Percentiles rank a stretch among this genome's conserved stretches.
Conservation (phyloP, 2,329 filamentous ascomycete genomes). For the Lasiodiplodia sp. region DNA sequence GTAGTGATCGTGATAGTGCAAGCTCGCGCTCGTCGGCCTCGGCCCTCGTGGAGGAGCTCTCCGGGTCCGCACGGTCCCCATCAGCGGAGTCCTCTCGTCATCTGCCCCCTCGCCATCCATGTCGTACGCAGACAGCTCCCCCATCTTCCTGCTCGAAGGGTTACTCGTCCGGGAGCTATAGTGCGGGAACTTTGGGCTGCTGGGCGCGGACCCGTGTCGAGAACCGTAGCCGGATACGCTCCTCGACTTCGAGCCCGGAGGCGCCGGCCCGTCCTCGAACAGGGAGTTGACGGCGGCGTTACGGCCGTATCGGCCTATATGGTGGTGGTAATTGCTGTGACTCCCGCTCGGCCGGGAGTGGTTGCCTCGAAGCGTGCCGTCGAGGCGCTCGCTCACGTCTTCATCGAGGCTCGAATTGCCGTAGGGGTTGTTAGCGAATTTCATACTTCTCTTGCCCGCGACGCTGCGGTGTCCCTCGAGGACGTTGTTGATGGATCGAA, state of each 20-base stretch:
- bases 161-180: conserved; percentile 53
- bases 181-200: conserved; percentile 68
- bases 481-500: conserved; percentile 71
- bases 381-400: conserved; percentile 47
- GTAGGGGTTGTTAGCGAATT: conserved; percentile 84
- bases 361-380: conserved; percentile 48
- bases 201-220: conserved; percentile 58
- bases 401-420: conserved; percentile 64
- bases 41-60: conserved; percentile 57
- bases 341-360: conserved; percentile 62
- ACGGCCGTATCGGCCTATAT: conserved; percentile 78
- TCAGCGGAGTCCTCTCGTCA: conserved; percentile 85
- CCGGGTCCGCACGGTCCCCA: conserved; percentile 69
- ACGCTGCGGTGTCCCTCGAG: conserved; percentile 70
- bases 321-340: conserved; percentile 77
- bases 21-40: conserved; percentile 61
- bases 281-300: conserved; percentile 39
- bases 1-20: conserved; percentile 77
- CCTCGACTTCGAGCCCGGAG: conserved; percentile 71
- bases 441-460: conserved; percentile 90
- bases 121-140: conserved; percentile 75
- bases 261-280: conserved; percentile 64
- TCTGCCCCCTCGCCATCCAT: conserved; percentile 83
- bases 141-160: conserved; percentile 59
- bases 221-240: conserved; percentile 66